These are phyloP conservation scores for Ambrosiella beaveri DNA, from an alignment of 2,329 filamentous ascomycete species.

Conservation along the genomic window DNA sequence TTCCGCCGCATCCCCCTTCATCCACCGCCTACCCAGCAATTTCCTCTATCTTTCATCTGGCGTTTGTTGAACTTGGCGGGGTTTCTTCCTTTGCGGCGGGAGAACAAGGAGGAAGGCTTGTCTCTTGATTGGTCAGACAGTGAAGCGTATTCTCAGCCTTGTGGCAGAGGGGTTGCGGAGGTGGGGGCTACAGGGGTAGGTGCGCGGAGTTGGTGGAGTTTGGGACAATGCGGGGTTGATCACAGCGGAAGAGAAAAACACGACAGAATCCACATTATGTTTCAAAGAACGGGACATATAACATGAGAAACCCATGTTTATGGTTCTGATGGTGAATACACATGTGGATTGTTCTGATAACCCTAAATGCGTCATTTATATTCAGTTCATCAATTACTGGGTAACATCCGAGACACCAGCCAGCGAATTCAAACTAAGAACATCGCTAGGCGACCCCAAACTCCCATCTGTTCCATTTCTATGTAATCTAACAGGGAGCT, in stretches of 20 bases:
- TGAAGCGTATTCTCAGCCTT: neutral
- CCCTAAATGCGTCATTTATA: neutral
- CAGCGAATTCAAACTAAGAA: conserved; percentile 5
- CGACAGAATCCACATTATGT: too few relatives aligned
- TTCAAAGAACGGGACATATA: too few relatives aligned
- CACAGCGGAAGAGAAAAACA: too few relatives aligned
- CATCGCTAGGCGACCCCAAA: conserved; percentile 15
- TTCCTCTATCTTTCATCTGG: neutral
- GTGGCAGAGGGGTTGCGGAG: neutral
- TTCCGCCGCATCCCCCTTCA: too few relatives aligned
- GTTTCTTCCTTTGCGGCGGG: neutral
- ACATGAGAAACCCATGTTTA: too few relatives aligned
- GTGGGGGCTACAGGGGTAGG: neutral
- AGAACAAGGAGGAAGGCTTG: neutral
- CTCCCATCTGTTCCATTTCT: conserved; percentile 16
- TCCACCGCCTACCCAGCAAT: neutral
- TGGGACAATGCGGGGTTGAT: neutral
- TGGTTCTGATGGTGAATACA: too few relatives aligned
- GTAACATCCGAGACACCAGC: conserved; percentile 4
- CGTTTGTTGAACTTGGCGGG: neutral
- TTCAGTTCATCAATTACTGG: neutral
- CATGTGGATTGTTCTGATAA: neutral
- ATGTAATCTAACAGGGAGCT: conserved; percentile 6
- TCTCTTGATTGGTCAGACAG: neutral
- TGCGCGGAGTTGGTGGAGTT: neutral